These are phyloP conservation scores for Meripilus lineatus DNA, from an alignment of 1,284 basidiomycete species.

Conservation along the genomic window DNA sequence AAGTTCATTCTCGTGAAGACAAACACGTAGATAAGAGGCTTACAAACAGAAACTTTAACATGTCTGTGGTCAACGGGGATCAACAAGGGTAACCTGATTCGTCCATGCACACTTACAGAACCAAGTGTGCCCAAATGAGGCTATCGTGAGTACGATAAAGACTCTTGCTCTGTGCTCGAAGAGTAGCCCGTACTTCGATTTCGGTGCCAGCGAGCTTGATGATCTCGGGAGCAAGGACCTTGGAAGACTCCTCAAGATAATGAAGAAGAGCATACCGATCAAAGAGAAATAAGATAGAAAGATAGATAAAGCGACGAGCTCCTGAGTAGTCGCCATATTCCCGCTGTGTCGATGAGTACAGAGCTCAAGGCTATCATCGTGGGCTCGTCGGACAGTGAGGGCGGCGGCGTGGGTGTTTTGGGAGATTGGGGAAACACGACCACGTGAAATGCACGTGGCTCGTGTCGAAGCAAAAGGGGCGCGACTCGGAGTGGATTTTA, in stretches of 20 bases:
- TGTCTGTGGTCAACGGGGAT: conserved; percentile 30
- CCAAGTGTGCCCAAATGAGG: conserved; percentile 53
- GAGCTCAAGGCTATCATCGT: neutral
- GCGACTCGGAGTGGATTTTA: too few relatives aligned
- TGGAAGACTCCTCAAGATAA: conserved; percentile 2
- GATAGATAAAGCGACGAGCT: conserved; percentile 9
- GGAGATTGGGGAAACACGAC: too few relatives aligned
- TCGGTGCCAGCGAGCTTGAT: too few relatives aligned
- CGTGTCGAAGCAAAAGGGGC: too few relatives aligned
- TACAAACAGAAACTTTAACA: conserved; percentile 49
- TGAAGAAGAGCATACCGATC: conserved; percentile 6
- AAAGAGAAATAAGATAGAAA: conserved; percentile 11
- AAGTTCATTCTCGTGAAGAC: too few relatives aligned
- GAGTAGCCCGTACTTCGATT: neutral
- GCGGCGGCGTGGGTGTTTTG: too few relatives aligned
- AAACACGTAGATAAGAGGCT: too few relatives aligned
- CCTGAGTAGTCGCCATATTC: too few relatives aligned
- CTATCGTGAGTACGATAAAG: conserved; percentile 32
- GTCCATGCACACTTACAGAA: conserved; percentile 44
- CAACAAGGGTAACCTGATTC: neutral
- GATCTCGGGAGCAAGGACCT: too few relatives aligned
- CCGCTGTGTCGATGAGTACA: neutral
- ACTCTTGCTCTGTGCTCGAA: neutral
- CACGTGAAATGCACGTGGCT: too few relatives aligned
- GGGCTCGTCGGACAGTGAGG: neutral